Base-by-base conservation (phyloP, 2,329 filamentous ascomycete genomes). In the Pezicula radicicola region DNA sequence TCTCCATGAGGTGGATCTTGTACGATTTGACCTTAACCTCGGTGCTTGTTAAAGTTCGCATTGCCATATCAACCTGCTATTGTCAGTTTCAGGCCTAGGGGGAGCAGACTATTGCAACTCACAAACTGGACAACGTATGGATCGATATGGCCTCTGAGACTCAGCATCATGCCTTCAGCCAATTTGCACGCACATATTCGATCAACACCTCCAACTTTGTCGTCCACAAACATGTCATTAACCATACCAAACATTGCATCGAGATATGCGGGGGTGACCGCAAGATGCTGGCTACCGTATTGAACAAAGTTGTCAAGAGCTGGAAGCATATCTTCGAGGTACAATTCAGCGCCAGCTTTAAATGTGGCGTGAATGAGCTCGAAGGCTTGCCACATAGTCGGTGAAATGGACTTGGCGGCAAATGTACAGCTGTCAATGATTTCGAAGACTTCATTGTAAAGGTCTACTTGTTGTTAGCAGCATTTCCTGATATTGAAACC, bases 351-450 rank as follows among this genome's bases (percentile, higher is more conserved):
- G 39, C 94, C 94, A 53, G 91, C 89, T 75, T 97, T 97, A 78
- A 99, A 99, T 1, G 93, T 97, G 59, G 89, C 84, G 73, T 97
- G 93, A 57, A 99, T 95, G 42, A 97, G 81, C 73, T 96, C 92
- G 68, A 99, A 99, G 2, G 94, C 93, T 71, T 93, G 87, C 94
- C 94, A 99, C 94, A 99, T 99, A 40, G 90, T 96, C 9, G 88
- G 84, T 1, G 94, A 97, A 61, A 99, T 97, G 53, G 84, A 83
- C 78, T 97, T 99, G 56, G 94, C 93, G 10, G 94, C 91, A 69
- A 97, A 99, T 7, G 94, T 99, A 78, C 94, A 99, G 78, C 91
- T 97, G 70, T 99, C 94, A 62, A 99, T 96, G 63, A 99, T 99
- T 73, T 99, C 94, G 62, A 99, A 99, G 5, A 97, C 85, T 69